Conservation (phyloP, 495 filamentous ascomycete genomes). For the Podospora bellae-mahoneyi region DNA sequence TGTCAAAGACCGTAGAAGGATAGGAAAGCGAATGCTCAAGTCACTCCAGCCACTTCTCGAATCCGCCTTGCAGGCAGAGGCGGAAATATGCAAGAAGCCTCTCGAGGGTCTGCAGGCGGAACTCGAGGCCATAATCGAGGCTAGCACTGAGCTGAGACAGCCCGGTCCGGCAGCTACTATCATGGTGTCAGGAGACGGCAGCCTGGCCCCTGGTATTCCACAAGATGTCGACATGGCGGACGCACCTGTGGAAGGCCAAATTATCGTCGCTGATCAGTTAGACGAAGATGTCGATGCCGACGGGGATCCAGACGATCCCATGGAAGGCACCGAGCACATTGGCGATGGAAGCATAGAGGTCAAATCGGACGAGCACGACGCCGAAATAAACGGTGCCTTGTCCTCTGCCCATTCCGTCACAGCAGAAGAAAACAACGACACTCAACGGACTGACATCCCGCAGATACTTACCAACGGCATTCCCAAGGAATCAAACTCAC, state of each 20-base stretch:
- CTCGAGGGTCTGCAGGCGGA: constrained; percentile 68
- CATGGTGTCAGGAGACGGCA: constrained; percentile 26
- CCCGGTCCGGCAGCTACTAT: constrained; percentile 19
- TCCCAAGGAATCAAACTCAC: constrained; percentile 37
- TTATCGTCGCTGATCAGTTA: constrained; percentile 39
- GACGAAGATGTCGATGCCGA: constrained; percentile 24
- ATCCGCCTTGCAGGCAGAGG: constrained; percentile 72
- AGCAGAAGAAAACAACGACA: constrained; percentile 17
- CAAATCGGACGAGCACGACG: constrained; percentile 35
- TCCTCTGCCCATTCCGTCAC: constrained; percentile 24
- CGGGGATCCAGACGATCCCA: constrained; percentile 17
- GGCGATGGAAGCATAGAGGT: constrained; percentile 43
- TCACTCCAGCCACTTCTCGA: constrained; percentile 73
- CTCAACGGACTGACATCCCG: constrained; percentile 18
- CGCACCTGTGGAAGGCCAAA: constrained; percentile 41
- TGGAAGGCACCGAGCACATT: constrained; percentile 26
- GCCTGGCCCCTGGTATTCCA: constrained; percentile 27
- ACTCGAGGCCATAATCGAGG: constrained; percentile 67
- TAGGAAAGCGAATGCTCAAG: constrained; percentile 82
- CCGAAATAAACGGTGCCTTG: constrained; percentile 35
- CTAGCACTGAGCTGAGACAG: constrained; percentile 45
- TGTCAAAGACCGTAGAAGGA: constrained; percentile 50
- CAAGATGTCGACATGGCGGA: constrained; percentile 49
- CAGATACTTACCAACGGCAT: constrained; percentile 28
- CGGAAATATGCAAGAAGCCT: constrained; percentile 66